phyloP scores from a whole-genome alignment of 805 yeast genomes.

The Candida krabiensis region DNA sequence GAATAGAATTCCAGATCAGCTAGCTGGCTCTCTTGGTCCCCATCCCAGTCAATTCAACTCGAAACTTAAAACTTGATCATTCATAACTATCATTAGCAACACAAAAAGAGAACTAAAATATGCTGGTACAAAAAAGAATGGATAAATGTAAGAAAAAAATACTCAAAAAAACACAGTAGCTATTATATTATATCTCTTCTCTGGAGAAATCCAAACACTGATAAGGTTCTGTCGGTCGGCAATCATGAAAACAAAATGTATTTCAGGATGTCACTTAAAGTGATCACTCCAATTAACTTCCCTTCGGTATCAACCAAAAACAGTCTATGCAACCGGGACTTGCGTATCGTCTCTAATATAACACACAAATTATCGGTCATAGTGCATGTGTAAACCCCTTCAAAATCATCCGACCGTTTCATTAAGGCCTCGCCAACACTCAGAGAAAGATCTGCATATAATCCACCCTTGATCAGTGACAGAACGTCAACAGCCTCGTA shows the following conservation, averaged over 20 bases:
- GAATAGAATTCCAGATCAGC: too few relatives aligned
- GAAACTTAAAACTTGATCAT: too few relatives aligned
- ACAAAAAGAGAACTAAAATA: too few relatives aligned
- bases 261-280: slow-evolving; percentile 85
- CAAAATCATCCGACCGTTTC: slow-evolving; percentile 93
- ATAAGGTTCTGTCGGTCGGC: too few relatives aligned
- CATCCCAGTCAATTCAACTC: too few relatives aligned
- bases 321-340: slow-evolving; percentile 86
- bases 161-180: too few relatives aligned
- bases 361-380: slow-evolving; percentile 81
- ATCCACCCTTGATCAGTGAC: slow-evolving; percentile 90
- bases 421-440: slow-evolving; percentile 95
- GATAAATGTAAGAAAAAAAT: too few relatives aligned
- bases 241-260: slow-evolving; percentile 65
- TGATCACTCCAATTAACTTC: slow-evolving; percentile 75
- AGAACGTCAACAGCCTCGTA: slow-evolving; percentile 96
- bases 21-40: too few relatives aligned
- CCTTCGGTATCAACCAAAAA: slow-evolving; percentile 89
- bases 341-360: slow-evolving; percentile 88
- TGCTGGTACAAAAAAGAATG: too few relatives aligned
- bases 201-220: too few relatives aligned
- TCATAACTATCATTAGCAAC: too few relatives aligned
- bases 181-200: too few relatives aligned
- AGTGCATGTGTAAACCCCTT: slow-evolving; percentile 96
- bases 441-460: slow-evolving; percentile 83